These are phyloP conservation scores for Vitis hybrid DNA, from an alignment of 177 flowering plant species.

Conservation along the genomic window DNA sequence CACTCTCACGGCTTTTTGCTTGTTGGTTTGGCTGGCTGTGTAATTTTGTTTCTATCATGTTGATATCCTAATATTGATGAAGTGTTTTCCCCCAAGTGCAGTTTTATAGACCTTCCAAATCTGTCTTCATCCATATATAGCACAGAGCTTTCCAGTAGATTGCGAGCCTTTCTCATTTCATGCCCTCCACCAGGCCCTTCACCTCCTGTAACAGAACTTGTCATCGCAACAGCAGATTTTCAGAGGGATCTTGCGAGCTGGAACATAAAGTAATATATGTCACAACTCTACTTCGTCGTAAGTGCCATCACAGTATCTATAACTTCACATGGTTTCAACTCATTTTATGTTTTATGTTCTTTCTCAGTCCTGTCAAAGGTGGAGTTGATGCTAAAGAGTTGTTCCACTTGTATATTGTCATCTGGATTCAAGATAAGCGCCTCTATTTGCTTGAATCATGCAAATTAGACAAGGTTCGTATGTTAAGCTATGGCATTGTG, in stretches of 20 bases:
- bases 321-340: constrained; percentile 10
- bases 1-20: neutral
- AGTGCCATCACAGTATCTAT: neutral
- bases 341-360: neutral
- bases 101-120: constrained; percentile 91
- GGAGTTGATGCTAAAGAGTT: constrained; percentile 93
- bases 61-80: neutral
- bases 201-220: constrained; percentile 80
- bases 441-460: constrained; percentile 75
- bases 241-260: constrained; percentile 80
- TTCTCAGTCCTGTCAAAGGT: constrained; percentile 74
- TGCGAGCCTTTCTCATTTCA: constrained; percentile 80
- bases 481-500: neutral
- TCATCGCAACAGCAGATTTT: constrained; percentile 83
- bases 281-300: neutral
- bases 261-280: constrained; percentile 63
- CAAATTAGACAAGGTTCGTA: constrained; percentile 80
- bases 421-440: constrained; percentile 92
- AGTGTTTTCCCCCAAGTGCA: constrained; percentile 32
- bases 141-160: constrained; percentile 76
- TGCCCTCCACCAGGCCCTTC: constrained; percentile 90
- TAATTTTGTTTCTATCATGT: neutral
- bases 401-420: constrained; percentile 80
- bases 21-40: neutral
- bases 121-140: constrained; percentile 84